Evolutionary conservation across 1,284 basidiomycete genomes (phyloP), one percentile per base, ranked within the genome.

Genomic region (Ceratobasidium sp.): DNA sequence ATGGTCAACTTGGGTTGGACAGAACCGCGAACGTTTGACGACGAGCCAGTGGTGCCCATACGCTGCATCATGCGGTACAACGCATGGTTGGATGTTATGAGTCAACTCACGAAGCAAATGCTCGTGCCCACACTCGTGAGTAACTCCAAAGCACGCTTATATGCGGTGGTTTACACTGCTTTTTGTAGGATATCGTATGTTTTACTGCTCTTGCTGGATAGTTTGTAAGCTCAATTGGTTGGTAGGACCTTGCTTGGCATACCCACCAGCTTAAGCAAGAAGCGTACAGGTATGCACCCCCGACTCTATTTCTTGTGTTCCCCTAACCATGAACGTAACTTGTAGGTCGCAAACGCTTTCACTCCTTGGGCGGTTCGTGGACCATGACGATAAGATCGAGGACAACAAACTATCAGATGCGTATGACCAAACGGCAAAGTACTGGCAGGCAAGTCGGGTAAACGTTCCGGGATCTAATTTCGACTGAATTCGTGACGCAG

Each of bases 1-100:
- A 81, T 82, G 81, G 59, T 76, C 25, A 82, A 86, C 13, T 83
- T 91, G 1, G 84, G 85, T 0, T 91, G 89, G 89, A 89, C 87
- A 0, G 77, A 81, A 17, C 83, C 85, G 0, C 82, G 79, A 0
- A 87, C 79, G 17, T 80, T 81, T 66, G 66, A 57, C 7, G 57
- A 62, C 4, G 77, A 80, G 29, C 59, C 61, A 6, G 32, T 32
- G 11, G 64, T 79, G 6, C 71, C 82, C 22, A 57, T 77, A 11
- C 78, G 81, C 11, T 78, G 80, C 76, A 79, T 80, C 65, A 83
- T 77, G 32, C 81, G 81, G 40, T 85, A 81, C 80, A 83, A 87
- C 80, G 83, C 84, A 80, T 87, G 87, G 81, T 79, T 88, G 37
- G 86, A 86, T 65, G 78, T 87, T 15, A 85, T 87, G 82, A 79